These are phyloP conservation scores for Tylopilus balloui DNA, from an alignment of 768 basidiomycete genomes.

Conservation along the genomic window DNA sequence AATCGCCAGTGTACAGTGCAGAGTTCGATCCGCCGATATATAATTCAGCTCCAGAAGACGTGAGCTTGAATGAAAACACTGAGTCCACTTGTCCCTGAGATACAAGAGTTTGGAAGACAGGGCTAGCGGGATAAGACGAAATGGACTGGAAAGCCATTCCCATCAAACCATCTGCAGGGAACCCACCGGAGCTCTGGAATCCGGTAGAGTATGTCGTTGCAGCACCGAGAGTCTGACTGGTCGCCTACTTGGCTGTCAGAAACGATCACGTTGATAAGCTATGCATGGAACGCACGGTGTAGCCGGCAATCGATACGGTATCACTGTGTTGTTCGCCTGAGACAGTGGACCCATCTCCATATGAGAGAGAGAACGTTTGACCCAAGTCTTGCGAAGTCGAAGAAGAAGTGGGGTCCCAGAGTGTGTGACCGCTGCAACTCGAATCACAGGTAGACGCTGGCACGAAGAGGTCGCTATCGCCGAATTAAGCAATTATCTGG, in stretches of 20 bases:
- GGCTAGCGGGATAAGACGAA: conserved; percentile 21
- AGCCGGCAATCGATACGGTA: conserved; percentile 5
- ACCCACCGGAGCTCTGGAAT: background rate
- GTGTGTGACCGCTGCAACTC: conserved; percentile 26
- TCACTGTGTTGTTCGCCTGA: conserved; percentile 39
- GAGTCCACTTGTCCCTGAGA: conserved; percentile 10
- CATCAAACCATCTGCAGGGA: conserved; percentile 14
- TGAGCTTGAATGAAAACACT: conserved; percentile 24
- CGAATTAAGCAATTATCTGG: background rate
- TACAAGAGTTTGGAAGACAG: conserved; percentile 29
- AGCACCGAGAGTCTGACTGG: conserved; percentile 5
- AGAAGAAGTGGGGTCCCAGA: conserved; percentile 20
- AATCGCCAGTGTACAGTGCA: conserved; percentile 33
- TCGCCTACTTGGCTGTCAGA: conserved; percentile 7
- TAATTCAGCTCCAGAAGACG: conserved; percentile 28
- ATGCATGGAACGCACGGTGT: background rate
- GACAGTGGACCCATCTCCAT: conserved; percentile 34
- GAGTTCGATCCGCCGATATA: conserved; percentile 40
- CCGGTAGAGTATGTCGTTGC: conserved; percentile 1
- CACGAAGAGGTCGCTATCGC: conserved; percentile 17
- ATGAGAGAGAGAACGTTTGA: conserved; percentile 28
- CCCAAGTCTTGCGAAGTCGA: conserved; percentile 23
- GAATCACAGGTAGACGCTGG: background rate
- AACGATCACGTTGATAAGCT: background rate
- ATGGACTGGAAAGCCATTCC: conserved; percentile 31